Conservation (phyloP, 1,284 basidiomycete genomes). For the Peniophora sp. region DNA sequence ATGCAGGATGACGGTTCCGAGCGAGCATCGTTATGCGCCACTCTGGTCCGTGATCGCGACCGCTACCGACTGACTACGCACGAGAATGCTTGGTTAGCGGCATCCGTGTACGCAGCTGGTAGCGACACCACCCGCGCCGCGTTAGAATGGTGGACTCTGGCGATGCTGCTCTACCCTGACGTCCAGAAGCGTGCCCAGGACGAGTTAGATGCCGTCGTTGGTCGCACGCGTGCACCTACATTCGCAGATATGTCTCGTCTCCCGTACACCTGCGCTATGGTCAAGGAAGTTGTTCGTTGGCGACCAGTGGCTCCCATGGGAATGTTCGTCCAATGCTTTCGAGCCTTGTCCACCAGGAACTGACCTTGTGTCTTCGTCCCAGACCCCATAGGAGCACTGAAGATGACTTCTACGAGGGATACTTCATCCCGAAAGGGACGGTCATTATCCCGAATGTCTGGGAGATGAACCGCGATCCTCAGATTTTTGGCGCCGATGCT, state of each 20-base stretch:
- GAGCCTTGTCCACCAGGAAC: too few species aligned
- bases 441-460: conserved; percentile 10
- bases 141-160: conserved; percentile 21
- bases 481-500: not conserved
- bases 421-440: conserved; percentile 15
- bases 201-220: conserved; percentile 23
- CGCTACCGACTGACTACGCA: not conserved
- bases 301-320: conserved; percentile 12
- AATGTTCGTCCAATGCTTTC: conserved; percentile 1
- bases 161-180: conserved; percentile 21
- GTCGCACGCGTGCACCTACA: conserved; percentile 19
- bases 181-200: conserved; percentile 19
- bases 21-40: not conserved
- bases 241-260: conserved; percentile 20
- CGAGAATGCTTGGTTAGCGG: not conserved
- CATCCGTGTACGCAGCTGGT: not conserved
- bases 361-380: too few species aligned
- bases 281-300: conserved; percentile 26
- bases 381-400: conserved; percentile 8
- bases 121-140: too few species aligned
- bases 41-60: not conserved
- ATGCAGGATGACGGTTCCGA: not conserved
- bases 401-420: conserved; percentile 14
- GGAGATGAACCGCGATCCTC: conserved; percentile 2
- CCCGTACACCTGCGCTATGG: conserved; percentile 21